These are phyloP conservation scores for Entamoeba histolytica DNA, from an alignment of 208 protist species.

Conservation along the genomic window DNA sequence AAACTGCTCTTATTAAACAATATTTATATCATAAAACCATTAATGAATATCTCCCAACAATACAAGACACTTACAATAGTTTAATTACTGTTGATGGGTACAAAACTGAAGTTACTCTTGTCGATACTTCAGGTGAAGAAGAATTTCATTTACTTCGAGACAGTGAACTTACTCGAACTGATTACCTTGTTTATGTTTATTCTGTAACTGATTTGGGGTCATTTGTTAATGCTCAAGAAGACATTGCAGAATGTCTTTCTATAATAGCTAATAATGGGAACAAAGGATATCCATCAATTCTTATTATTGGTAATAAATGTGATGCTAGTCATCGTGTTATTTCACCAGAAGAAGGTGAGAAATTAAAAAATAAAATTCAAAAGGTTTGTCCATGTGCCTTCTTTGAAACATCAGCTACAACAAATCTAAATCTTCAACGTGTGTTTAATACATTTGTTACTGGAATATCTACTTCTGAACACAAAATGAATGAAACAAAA, in stretches of 20 bases:
- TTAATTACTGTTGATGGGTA: background rate
- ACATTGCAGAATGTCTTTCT: background rate
- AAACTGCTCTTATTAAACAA: background rate
- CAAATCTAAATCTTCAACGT: background rate
- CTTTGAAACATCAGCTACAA: background rate
- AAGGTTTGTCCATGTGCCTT: background rate
- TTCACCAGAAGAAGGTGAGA: background rate
- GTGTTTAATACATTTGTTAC: background rate
- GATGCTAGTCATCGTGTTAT: background rate
- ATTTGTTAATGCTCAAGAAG: background rate
- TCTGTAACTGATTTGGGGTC: background rate
- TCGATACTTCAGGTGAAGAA: background rate
- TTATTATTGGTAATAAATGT: background rate
- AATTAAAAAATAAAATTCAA: background rate
- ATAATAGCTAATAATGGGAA: background rate
- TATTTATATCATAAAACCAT: background rate
- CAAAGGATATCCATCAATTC: background rate
- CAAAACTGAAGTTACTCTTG: background rate
- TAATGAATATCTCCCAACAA: background rate
- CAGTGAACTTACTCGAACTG: background rate
- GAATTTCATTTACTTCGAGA: background rate
- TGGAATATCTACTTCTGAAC: background rate
- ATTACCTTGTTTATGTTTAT: background rate
- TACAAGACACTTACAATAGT: background rate
- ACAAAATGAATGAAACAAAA: no score